Evolutionary conservation across 2,329 filamentous ascomycete genomes (phyloP).

Genomic region (Trichoderma koningiopsis): DNA sequence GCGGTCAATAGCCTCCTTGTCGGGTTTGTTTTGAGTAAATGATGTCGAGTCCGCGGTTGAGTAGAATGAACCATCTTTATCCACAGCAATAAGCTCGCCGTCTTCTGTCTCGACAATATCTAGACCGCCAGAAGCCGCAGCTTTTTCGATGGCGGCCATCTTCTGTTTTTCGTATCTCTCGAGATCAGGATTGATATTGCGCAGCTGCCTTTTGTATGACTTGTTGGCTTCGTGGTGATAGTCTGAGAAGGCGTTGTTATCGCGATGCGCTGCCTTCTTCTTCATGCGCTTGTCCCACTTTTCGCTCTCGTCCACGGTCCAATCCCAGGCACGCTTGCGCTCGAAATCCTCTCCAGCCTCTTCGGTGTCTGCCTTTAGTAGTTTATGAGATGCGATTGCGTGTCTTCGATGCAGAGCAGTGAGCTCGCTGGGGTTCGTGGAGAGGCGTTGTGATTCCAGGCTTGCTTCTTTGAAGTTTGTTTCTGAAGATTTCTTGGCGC

Average conservation of each 20-base stretch:
- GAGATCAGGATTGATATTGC: constrained; percentile 73
- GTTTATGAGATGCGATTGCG: constrained; percentile 86
- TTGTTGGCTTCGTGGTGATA: constrained; percentile 87
- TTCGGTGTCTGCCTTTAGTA: constrained; percentile 88
- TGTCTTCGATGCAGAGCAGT: constrained; percentile 80
- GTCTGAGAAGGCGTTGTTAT: constrained; percentile 88
- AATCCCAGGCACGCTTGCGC: constrained; percentile 97
- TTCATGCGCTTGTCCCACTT: constrained; percentile 88
- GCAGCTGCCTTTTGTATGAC: constrained; percentile 89
- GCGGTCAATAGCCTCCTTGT: constrained; percentile 82
- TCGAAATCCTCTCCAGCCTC: constrained; percentile 90
- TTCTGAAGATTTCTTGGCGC: constrained; percentile 70
- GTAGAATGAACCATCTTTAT: constrained; percentile 88
- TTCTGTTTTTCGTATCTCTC: constrained; percentile 88
- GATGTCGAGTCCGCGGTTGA: constrained; percentile 80
- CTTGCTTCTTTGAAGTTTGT: constrained; percentile 83
- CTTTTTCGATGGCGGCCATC: constrained; percentile 78
- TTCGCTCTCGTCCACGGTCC: constrained; percentile 93
- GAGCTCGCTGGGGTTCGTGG: constrained; percentile 76
- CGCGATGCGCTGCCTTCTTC: constrained; percentile 78
- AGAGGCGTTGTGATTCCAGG: constrained; percentile 76
- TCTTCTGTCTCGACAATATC: constrained; percentile 96
- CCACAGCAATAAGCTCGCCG: constrained; percentile 90
- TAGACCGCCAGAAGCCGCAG: constrained; percentile 79
- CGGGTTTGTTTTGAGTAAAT: constrained; percentile 83